Evolutionary conservation across 2,329 filamentous ascomycete genomes (phyloP).

Genomic region (Furcasterigmium sp.): DNA sequence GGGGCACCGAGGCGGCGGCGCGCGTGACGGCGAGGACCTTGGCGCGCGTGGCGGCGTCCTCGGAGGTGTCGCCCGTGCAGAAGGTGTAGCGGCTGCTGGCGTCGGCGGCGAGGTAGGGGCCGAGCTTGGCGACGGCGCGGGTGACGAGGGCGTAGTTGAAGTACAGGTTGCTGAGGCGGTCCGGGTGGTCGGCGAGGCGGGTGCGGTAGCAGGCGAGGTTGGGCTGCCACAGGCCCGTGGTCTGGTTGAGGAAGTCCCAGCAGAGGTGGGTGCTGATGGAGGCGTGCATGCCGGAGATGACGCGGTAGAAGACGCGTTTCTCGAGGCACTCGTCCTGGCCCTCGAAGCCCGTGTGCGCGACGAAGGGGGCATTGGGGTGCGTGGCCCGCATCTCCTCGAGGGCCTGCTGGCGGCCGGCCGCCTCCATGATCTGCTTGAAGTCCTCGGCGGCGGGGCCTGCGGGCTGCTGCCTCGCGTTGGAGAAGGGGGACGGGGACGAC

Average conservation of each 20-base stretch:
- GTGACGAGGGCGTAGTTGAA: slow-evolving; percentile 98
- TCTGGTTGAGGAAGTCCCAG: slow-evolving; percentile 94
- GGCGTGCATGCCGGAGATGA: slow-evolving; percentile 96
- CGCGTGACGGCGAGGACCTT: slow-evolving; percentile 76
- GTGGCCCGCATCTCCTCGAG: slow-evolving; percentile 55
- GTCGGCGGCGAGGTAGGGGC: slow-evolving; percentile 61
- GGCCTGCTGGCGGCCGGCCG: slow-evolving; percentile 53
- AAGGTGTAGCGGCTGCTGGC: slow-evolving; percentile 67
- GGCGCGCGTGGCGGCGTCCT: slow-evolving; percentile 73
- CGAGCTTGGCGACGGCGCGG: slow-evolving; percentile 85
- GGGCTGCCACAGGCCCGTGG: slow-evolving; percentile 86
- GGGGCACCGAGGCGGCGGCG: slow-evolving; percentile 61
- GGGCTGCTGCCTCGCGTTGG: slow-evolving; percentile 31
- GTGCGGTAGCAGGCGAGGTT: slow-evolving; percentile 85
- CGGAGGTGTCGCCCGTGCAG: slow-evolving; percentile 76
- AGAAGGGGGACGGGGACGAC: slow-evolving; percentile 51
- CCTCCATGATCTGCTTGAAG: slow-evolving; percentile 56
- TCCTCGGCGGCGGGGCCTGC: slow-evolving; percentile 51
- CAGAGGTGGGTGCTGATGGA: slow-evolving; percentile 96
- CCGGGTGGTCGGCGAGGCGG: slow-evolving; percentile 78
- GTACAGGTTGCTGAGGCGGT: slow-evolving; percentile 94
- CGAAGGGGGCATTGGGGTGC: slow-evolving; percentile 50
- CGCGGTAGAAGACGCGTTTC: slow-evolving; percentile 96
- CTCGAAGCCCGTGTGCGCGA: slow-evolving; percentile 62
- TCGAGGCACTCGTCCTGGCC: slow-evolving; percentile 90